A percentile compares a stretch with the other conserved stretches of the same genome.
Conservation (phyloP, 2,329 filamentous ascomycete genomes). For the Anisogramma anomala region DNA sequence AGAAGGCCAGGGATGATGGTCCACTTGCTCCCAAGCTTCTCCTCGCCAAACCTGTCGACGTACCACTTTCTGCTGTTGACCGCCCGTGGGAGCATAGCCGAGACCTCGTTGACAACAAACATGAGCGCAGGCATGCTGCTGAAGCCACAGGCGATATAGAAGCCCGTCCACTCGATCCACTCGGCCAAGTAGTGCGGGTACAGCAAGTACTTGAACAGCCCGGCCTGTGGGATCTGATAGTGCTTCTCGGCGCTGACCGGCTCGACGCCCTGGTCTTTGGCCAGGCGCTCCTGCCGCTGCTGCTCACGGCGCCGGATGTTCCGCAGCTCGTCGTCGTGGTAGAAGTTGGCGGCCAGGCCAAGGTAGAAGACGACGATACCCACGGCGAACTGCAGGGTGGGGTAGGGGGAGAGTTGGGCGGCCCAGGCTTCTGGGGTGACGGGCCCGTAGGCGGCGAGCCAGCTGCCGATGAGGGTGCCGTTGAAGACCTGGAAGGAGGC, state of each 20-base stretch:
- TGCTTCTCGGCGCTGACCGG: conserved; percentile 55
- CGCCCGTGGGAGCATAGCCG: conserved; percentile 83
- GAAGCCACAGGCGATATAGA: conserved; percentile 62
- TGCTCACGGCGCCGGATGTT: conserved; percentile 67
- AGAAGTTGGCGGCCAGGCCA: conserved; percentile 70
- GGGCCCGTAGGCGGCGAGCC: conserved; percentile 71
- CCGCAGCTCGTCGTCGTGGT: conserved; percentile 80
- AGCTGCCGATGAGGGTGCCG: conserved; percentile 64
- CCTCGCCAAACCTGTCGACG: conserved; percentile 71
- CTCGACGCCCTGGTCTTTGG: conserved; percentile 23
- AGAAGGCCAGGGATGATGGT: conserved; percentile 52
- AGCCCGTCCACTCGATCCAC: conserved; percentile 93
- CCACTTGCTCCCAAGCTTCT: conserved; percentile 63
- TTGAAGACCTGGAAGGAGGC: conserved; percentile 70
- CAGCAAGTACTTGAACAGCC: conserved; percentile 70
- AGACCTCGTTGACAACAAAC: conserved; percentile 77
- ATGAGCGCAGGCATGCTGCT: conserved; percentile 61
- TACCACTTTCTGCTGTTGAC: conserved; percentile 79
- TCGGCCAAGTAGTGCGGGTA: conserved; percentile 94
- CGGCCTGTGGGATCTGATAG: conserved; percentile 75
- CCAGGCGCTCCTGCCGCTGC: conserved; percentile 39
- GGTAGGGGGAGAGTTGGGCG: conserved; percentile 25
- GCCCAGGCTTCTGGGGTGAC: conserved; percentile 43
- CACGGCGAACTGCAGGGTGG: conserved; percentile 36
- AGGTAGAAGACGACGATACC: conserved; percentile 67